Conservation (phyloP, 1,284 basidiomycete species). For the Rhodotorula glutinis region DNA sequence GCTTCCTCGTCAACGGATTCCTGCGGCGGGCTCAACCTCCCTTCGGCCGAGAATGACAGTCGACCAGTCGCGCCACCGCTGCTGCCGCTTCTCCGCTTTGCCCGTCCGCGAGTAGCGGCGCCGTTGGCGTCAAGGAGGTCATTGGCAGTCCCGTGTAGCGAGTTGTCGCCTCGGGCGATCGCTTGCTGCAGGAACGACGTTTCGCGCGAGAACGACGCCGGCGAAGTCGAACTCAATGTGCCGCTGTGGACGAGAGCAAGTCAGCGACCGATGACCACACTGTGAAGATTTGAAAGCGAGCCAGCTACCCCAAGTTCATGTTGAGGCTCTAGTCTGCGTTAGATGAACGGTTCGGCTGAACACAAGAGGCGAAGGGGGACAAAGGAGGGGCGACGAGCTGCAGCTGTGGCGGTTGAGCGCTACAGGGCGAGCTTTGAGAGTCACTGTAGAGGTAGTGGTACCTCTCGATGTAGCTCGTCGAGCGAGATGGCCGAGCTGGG, state of each 20-base stretch:
- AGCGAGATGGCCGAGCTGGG: no score
- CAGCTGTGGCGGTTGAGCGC: no score
- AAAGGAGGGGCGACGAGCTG: no score
- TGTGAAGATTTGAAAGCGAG: background rate
- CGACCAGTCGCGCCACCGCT: background rate
- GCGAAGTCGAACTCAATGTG: conserved; percentile 25
- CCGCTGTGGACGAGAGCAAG: conserved; percentile 42
- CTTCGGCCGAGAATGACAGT: conserved; percentile 21
- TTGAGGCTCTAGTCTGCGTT: background rate
- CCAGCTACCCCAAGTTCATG: background rate
- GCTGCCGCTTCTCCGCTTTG: background rate
- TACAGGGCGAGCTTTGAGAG: no score
- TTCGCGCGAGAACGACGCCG: conserved; percentile 32
- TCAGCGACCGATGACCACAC: background rate
- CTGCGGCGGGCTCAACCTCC: conserved; percentile 29
- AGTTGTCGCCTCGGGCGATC: conserved; percentile 9
- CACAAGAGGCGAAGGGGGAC: background rate
- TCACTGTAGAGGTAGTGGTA: no score
- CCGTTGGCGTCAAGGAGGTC: background rate
- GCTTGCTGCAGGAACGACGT: conserved; percentile 36
- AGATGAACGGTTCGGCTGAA: no score
- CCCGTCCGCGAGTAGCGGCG: background rate
- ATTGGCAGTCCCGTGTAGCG: conserved; percentile 5
- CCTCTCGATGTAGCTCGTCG: no score
- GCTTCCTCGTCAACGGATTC: conserved; percentile 24